Evolutionary conservation across 116 monocot species (phyloP), one percentile per base, ranked within the genome.

Genomic region (Trichopus zeylanicus): DNA sequence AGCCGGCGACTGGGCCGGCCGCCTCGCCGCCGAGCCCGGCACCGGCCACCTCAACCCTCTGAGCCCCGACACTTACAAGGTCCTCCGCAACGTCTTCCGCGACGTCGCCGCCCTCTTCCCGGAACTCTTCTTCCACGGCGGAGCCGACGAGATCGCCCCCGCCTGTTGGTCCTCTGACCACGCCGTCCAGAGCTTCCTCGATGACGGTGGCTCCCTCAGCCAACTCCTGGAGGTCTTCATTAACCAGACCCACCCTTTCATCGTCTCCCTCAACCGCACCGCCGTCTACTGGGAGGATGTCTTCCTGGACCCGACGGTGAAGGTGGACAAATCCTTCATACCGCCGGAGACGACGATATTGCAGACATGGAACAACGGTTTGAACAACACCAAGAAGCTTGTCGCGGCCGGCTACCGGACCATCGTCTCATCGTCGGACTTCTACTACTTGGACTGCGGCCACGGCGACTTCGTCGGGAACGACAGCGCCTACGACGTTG

Each of bases 361-460:
- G 21, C 94, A 95, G 74, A 84, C 86, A 1, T 95, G 94, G 94
- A 89, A 83, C 55, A 80, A 95, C 62, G 86, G 90, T 2, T 69
- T 81, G 4, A 63, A 70, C 55, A 95, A 86, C 76, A 90, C 94
- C 0, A 95, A 86, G 55, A 63, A n/a, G 47, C 57, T 95, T 26
- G 80, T 70, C 6, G 47, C 60, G 11, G 83, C 90, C 4, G 90
- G 94, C n/a, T 95, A 90, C 57, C 74, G 78, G 3, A 84, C 61
- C 12, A 90, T 95, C 16, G 94, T 95, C 6, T 95, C 94, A 1
- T 89, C 90, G 4, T 64, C 77, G 12, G 79, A 86, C n/a, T 95
- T 83, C 78, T 95, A 95, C 60, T 95, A 95, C 68, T 72, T 95
- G 35, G 95, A 90, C 62, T 95, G 95, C 67, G 95, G 90, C 3